Evolutionary conservation across 305 asterid species (phyloP).

Genomic region (Ajuga reptans): DNA sequence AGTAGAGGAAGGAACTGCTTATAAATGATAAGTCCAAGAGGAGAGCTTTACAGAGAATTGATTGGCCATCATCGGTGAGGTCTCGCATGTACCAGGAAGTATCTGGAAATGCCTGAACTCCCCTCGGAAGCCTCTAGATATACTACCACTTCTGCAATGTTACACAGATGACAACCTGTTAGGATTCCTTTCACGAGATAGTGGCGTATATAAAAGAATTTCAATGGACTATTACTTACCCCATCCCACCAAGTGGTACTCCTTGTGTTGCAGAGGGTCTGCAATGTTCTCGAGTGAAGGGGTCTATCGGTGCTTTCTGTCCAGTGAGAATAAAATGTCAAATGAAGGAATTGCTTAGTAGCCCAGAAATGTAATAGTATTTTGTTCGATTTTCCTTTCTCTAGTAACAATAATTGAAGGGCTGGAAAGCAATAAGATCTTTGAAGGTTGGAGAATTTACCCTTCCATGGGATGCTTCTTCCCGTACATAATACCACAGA

Average conservation of each 20-base stretch:
- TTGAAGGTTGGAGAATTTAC: constrained; percentile 37
- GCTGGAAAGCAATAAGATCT: neutral
- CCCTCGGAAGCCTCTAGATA: constrained; percentile 97
- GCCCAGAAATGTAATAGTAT: neutral
- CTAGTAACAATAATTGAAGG: neutral
- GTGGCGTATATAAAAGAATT: neutral
- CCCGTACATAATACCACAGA: constrained; percentile 80
- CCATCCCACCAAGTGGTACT: constrained; percentile 99
- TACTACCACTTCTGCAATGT: constrained; percentile 88
- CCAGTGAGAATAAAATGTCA: constrained; percentile 14
- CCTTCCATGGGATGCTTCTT: constrained; percentile 99
- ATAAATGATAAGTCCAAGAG: constrained; percentile 7
- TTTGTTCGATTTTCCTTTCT: neutral
- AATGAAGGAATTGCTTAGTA: neutral
- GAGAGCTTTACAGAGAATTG: constrained; percentile 75
- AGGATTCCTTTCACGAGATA: constrained; percentile 12
- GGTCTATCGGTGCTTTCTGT: constrained; percentile 98
- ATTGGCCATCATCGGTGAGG: constrained; percentile 94
- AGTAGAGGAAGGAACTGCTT: neutral
- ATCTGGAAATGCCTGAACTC: constrained; percentile 91
- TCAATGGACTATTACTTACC: constrained; percentile 43
- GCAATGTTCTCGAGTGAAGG: constrained; percentile 81
- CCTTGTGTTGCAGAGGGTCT: constrained; percentile 95
- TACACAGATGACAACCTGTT: constrained; percentile 20
- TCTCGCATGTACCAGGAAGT: constrained; percentile 90